Evolutionary conservation across 345 rosid species (phyloP).

Genomic region (Dipteronia sinensis): DNA sequence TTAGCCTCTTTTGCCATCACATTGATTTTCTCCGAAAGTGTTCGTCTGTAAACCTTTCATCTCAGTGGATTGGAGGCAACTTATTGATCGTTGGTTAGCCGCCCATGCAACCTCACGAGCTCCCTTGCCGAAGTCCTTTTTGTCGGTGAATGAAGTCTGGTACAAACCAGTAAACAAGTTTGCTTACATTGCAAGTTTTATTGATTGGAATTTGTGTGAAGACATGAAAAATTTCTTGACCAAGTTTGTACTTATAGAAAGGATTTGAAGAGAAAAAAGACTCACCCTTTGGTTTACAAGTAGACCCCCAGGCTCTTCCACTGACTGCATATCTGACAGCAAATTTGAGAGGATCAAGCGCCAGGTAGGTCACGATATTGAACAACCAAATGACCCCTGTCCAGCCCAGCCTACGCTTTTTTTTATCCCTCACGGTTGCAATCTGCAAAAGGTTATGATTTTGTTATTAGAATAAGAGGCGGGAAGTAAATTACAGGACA

Average conservation of each 20-base stretch:
- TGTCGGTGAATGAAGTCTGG: no score
- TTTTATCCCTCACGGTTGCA: slow-evolving; percentile 32
- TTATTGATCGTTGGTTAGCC: slow-evolving; percentile 39
- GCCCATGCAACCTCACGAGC: slow-evolving; percentile 53
- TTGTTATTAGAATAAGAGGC: not conserved
- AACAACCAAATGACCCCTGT: slow-evolving; percentile 41
- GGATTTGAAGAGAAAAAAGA: not conserved
- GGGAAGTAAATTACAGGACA: not conserved
- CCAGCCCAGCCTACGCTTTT: slow-evolving; percentile 40
- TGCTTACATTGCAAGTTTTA: no score
- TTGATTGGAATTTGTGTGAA: no score
- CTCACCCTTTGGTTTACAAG: slow-evolving; percentile 37
- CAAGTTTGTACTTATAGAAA: not conserved
- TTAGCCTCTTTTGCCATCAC: slow-evolving; percentile 50
- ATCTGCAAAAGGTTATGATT: slow-evolving; percentile 18
- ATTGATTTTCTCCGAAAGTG: slow-evolving; percentile 28
- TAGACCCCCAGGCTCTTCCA: slow-evolving; percentile 36
- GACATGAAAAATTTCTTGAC: not conserved
- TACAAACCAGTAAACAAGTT: no score
- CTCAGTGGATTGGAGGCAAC: slow-evolving; percentile 36
- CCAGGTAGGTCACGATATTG: slow-evolving; percentile 27
- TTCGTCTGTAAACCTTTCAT: slow-evolving; percentile 27
- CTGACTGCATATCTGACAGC: no score
- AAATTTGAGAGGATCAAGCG: no score
- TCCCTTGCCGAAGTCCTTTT: slow-evolving; percentile 24